Evolutionary conservation across 225 moss, liverwort and hornwort species (phyloP), one percentile per base, ranked within the genome.

Genomic region (Marchantia paleacea): DNA sequence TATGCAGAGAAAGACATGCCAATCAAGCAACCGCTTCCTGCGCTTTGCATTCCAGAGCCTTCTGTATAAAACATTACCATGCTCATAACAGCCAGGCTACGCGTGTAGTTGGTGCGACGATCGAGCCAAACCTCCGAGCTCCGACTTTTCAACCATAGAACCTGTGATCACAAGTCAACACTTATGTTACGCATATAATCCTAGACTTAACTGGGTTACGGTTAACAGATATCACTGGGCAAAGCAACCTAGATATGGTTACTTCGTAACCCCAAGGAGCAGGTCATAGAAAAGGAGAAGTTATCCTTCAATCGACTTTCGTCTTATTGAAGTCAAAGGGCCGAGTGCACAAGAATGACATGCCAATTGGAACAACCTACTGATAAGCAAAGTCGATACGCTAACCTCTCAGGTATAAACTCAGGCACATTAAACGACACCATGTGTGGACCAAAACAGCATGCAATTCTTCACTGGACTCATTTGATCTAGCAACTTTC

Each of bases 91-190:
- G 88, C 99, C 75, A 99, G 89, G 83, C 99, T 99, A 79, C 99
- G 90, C 30, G 99, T 99, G 65, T 99, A 99, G 82, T 99, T 99
- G 0, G 99, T 99, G 30, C 99, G 92, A 57, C 99, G 99, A 86
- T 99, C 99, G 18, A 99, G 87, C 99, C 99, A 99, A 80, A 99
- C 85, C 86, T 99, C 99, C 67, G 95, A 99, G 83, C 90, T 99
- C 83, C 95, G 91, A 86, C 99, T 99, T 85, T 99, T 99, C 72
- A 99, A 81, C 99, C 99, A 99, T 19, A 99, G 69, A 64, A 99
- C 92, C 93, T 94, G 86, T 57, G 14, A 68, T 66, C 77, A 55
- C 61, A 76, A 30, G 82, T 58, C 16, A 16, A 1, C 9, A 18
- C n/a, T 24, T 52, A 10, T 22, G 50, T 51, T 52, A 72, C 50